phyloP scores from a whole-genome alignment of 495 filamentous ascomycete species.

The Neurospora sp. region DNA sequence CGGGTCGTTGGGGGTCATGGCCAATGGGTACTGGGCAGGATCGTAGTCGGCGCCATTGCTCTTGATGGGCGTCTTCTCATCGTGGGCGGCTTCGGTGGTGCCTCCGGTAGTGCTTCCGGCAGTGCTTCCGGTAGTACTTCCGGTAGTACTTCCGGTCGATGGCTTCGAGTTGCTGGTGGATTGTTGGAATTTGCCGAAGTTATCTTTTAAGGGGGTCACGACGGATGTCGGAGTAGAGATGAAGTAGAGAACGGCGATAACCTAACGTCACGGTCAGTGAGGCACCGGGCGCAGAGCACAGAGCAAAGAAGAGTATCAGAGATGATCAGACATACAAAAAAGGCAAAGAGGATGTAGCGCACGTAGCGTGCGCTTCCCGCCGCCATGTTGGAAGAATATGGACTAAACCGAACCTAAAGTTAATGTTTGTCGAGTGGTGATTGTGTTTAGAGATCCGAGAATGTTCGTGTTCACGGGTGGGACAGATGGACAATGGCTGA shows the following conservation, averaged over 20 bases:
- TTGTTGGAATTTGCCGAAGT: not conserved
- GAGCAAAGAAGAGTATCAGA: not conserved
- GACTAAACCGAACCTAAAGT: not conserved
- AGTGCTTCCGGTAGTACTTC: slow-evolving; percentile 5
- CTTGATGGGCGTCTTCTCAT: slow-evolving; percentile 4
- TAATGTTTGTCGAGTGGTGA: not conserved
- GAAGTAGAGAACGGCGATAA: slow-evolving; percentile 66
- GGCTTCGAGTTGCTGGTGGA: slow-evolving; percentile 1
- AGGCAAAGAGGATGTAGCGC: slow-evolving; percentile 82
- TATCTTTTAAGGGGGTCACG: slow-evolving; percentile 8
- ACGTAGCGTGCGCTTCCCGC: slow-evolving; percentile 58
- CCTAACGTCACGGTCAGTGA: slow-evolving; percentile 35
- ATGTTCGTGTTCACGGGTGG: not conserved
- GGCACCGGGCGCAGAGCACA: not conserved
- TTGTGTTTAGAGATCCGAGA: not conserved
- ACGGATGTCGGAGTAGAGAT: slow-evolving; percentile 58
- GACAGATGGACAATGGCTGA: not conserved
- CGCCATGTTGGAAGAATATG: slow-evolving; percentile 43
- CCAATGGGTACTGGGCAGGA: slow-evolving; percentile 41
- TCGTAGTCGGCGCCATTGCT: slow-evolving; percentile 14
- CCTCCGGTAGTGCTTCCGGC: slow-evolving; percentile 2
- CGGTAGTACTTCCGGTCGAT: not conserved
- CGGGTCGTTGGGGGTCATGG: slow-evolving; percentile 33
- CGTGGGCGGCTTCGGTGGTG: slow-evolving; percentile 8
- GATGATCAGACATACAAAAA: slow-evolving; percentile 54